These are phyloP conservation scores for Saccharum spontaneum DNA, from an alignment of 176 grass and related monocot species.

Conservation along the genomic window DNA sequence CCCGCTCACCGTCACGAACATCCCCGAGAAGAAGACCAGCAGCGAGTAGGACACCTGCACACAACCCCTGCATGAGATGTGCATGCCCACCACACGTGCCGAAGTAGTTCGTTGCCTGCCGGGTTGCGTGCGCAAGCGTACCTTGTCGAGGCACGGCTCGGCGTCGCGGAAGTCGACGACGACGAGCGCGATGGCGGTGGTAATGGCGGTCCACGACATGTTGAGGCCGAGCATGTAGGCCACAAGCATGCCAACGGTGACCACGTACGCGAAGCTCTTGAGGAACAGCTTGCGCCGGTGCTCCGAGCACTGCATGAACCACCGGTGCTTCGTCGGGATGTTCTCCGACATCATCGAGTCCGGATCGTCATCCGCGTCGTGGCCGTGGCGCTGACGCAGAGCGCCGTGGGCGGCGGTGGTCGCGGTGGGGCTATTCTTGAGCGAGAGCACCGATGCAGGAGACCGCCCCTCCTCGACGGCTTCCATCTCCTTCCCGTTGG, in stretches of 20 bases:
- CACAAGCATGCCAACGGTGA: conserved; percentile 76
- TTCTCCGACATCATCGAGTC: conserved; percentile 53
- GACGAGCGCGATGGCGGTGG: conserved; percentile 84
- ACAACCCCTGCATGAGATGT: neutral
- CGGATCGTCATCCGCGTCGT: neutral
- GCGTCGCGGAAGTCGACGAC: conserved; percentile 94
- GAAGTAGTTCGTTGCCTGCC: neutral
- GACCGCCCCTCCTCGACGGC: conserved; percentile 54
- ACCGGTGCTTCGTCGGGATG: conserved; percentile 44
- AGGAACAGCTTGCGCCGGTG: conserved; percentile 55
- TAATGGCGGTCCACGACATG: conserved; percentile 96
- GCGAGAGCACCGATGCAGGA: conserved; percentile 41
- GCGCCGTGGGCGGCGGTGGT: neutral
- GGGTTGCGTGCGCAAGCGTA: neutral
- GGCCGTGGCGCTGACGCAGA: neutral
- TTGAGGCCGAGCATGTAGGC: conserved; percentile 84
- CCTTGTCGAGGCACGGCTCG: conserved; percentile 75
- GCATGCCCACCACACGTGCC: neutral
- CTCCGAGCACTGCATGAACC: conserved; percentile 69
- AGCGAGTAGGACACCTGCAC: conserved; percentile 89
- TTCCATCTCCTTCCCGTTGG: conserved; percentile 32
- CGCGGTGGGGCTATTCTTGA: conserved; percentile 23
- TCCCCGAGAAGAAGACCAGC: conserved; percentile 92
- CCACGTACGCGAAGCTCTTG: conserved; percentile 77
- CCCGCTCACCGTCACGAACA: conserved; percentile 96